A percentile compares a stretch with the other conserved stretches of the same genome.
phyloP scores from a whole-genome alignment of 1,139 yeast genomes.

The Hyphopichia khmerensis region DNA sequence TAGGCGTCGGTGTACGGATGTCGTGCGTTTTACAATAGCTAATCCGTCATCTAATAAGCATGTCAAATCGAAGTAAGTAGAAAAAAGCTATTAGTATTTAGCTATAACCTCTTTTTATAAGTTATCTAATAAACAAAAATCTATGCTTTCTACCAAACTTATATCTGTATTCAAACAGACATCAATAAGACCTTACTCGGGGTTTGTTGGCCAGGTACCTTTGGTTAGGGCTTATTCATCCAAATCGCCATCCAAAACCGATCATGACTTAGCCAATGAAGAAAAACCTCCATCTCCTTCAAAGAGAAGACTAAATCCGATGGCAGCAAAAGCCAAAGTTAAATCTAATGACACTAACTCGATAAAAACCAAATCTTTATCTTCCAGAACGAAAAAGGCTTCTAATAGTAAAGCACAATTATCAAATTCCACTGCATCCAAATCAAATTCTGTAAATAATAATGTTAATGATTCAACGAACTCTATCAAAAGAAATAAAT shows the following conservation, averaged over 20 bases:
- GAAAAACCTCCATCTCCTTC: background rate
- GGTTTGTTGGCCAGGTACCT: background rate
- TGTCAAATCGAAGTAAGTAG: no score
- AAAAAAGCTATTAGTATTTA: no score
- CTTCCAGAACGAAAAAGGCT: slow-evolving; percentile 1
- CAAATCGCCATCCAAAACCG: slow-evolving; percentile 10
- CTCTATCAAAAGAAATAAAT: slow-evolving; percentile 7
- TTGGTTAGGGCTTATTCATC: slow-evolving; percentile 6
- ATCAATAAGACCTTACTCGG: background rate
- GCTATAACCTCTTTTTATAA: no score
- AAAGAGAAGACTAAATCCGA: slow-evolving; percentile 6
- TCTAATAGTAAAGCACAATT: background rate
- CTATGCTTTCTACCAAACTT: background rate
- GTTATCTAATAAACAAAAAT: no score
- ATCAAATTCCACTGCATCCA: background rate
- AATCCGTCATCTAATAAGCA: no score
- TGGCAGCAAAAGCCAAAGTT: slow-evolving; percentile 93
- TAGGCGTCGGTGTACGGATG: no score
- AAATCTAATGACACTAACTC: slow-evolving; percentile 68
- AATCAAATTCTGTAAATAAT: slow-evolving; percentile 1
- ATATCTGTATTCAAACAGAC: background rate
- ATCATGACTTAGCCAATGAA: background rate
- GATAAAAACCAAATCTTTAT: background rate
- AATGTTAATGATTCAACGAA: slow-evolving; percentile 1
- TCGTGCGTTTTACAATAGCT: no score